phyloP scores from a whole-genome alignment of 805 yeast genomes.

The Geotrichum ghanense region DNA sequence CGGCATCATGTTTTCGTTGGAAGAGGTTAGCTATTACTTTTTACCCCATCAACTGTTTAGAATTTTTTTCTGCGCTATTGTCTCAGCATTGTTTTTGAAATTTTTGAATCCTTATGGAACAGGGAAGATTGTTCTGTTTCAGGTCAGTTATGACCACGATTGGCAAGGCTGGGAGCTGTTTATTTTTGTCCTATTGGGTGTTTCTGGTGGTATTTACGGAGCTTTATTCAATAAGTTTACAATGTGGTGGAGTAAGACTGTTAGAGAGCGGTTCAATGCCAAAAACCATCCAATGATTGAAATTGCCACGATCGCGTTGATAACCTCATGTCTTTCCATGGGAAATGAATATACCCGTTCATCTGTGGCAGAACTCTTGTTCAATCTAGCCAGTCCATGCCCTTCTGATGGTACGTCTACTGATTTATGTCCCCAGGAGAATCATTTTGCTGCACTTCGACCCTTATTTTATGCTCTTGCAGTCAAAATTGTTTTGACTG shows the following conservation, averaged over 20 bases:
- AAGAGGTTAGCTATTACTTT: conserved; percentile 44
- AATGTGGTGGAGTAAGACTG: conserved; percentile 31
- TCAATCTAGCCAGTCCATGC: conserved; percentile 42
- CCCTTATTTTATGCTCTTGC: conserved; percentile 32
- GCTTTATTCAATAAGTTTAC: conserved; percentile 37
- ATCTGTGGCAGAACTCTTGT: conserved; percentile 38
- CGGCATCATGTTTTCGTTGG: conserved; percentile 45
- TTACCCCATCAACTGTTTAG: conserved; percentile 44
- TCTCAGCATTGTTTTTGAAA: conserved; percentile 39
- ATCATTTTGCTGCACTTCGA: conserved; percentile 25
- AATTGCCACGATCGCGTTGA: conserved; percentile 32
- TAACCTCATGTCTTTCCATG: conserved; percentile 38
- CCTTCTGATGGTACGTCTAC: conserved; percentile 8
- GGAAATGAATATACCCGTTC: conserved; percentile 39
- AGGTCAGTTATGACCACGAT: conserved; percentile 37
- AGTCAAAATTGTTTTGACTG: conserved; percentile 36
- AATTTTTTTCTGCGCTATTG: conserved; percentile 44
- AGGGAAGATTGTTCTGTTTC: conserved; percentile 45
- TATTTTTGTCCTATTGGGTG: conserved; percentile 36
- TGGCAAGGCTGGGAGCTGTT: conserved; percentile 41
- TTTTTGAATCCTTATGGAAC: conserved; percentile 49
- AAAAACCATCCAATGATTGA: conserved; percentile 33
- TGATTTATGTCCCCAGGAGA: conserved; percentile 21
- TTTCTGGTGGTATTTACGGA: conserved; percentile 44
- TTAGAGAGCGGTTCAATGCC: conserved; percentile 26